These are phyloP conservation scores for Monilinia vaccinii-corymbosi DNA, from an alignment of 2,329 filamentous ascomycete genomes.

Conservation along the genomic window DNA sequence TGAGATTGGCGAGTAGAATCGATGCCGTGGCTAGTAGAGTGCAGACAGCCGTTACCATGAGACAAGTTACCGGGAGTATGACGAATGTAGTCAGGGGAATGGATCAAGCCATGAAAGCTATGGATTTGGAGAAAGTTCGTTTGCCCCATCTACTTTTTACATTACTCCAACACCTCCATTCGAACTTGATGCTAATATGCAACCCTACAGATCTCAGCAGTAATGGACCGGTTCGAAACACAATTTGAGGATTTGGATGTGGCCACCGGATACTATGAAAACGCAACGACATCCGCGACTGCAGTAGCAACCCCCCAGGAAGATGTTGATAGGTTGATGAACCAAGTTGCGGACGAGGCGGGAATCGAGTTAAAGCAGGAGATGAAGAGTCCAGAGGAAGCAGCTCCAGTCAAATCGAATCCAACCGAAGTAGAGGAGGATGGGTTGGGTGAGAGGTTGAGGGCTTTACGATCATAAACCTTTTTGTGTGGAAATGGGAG, in stretches of 20 bases:
- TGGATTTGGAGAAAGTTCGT: slow-evolving; percentile 52
- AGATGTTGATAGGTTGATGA: slow-evolving; percentile 77
- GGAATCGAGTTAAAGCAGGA: slow-evolving; percentile 75
- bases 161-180: neutral
- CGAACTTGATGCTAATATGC: neutral
- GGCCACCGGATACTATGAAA: slow-evolving; percentile 55
- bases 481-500: neutral
- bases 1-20: slow-evolving; percentile 47
- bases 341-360: slow-evolving; percentile 79
- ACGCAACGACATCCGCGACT: slow-evolving; percentile 72
- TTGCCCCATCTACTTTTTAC: neutral
- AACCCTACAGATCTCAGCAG: slow-evolving; percentile 45
- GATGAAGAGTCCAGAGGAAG: slow-evolving; percentile 50
- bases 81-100: slow-evolving; percentile 53
- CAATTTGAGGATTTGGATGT: slow-evolving; percentile 43
- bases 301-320: slow-evolving; percentile 67
- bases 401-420: slow-evolving; percentile 50
- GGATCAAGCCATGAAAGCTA: slow-evolving; percentile 53
- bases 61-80: slow-evolving; percentile 51
- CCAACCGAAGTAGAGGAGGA: slow-evolving; percentile 74
- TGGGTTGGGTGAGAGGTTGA: slow-evolving; percentile 51
- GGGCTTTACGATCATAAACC: slow-evolving; percentile 36
- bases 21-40: slow-evolving; percentile 50
- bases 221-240: slow-evolving; percentile 58
- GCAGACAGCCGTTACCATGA: slow-evolving; percentile 56